Conservation (phyloP, 2,329 filamentous ascomycete genomes). For the Colletotrichum magnum region DNA sequence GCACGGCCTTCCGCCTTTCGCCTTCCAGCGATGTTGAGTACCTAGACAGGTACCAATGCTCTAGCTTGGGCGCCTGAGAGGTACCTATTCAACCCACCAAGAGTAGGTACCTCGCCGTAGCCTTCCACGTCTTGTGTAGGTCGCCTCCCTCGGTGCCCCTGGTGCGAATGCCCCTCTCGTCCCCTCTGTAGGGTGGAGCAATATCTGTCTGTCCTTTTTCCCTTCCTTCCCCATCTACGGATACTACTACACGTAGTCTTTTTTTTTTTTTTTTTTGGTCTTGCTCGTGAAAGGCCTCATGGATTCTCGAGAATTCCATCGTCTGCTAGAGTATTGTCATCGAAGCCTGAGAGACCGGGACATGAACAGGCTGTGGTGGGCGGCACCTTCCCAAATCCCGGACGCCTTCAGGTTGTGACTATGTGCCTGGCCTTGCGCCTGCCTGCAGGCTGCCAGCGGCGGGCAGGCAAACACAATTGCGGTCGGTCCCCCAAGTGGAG, state of each 20-base stretch:
- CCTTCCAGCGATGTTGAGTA: not conserved
- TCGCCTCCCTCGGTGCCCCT: no score
- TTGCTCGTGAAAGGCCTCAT: slow-evolving; percentile 10
- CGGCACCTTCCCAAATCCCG: not conserved
- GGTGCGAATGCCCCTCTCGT: not conserved
- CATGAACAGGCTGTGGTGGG: no score
- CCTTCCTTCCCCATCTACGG: not conserved
- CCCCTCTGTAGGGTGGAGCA: slow-evolving; percentile 6
- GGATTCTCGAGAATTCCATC: slow-evolving; percentile 12
- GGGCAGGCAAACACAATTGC: not conserved
- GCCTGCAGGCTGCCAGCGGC: slow-evolving; percentile 6
- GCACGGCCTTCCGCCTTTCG: slow-evolving; percentile 7
- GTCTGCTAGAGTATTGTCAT: slow-evolving; percentile 19
- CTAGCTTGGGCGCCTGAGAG: no score
- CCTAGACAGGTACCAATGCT: not conserved
- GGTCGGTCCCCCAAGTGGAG: not conserved
- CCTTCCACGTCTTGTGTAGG: no score
- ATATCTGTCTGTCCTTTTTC: not conserved
- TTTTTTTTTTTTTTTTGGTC: not conserved
- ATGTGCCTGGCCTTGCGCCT: slow-evolving; percentile 21
- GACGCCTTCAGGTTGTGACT: not conserved
- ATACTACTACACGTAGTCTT: no score
- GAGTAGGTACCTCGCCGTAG: no score
- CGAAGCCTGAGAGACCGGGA: not conserved
- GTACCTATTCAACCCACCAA: not conserved